phyloP scores from a whole-genome alignment of 805 yeast species.

The Limtongozyma cylindracea region DNA sequence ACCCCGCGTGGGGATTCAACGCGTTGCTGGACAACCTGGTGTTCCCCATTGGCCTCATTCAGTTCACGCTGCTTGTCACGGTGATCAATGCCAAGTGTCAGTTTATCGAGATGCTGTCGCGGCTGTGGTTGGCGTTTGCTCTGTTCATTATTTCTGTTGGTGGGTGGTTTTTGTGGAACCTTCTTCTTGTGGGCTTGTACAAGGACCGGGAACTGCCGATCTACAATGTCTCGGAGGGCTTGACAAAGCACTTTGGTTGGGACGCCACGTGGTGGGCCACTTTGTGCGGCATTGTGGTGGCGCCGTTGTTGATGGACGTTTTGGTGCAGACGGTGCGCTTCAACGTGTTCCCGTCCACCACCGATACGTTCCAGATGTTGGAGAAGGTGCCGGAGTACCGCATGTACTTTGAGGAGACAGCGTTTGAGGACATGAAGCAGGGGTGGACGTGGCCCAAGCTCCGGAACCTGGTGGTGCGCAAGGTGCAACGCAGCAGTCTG shows the following conservation, averaged over 20 bases:
- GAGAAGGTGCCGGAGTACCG: constrained; percentile 50
- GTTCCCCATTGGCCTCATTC: constrained; percentile 58
- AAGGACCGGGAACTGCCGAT: constrained; percentile 23
- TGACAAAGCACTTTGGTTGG: constrained; percentile 50
- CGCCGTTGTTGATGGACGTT: constrained; percentile 46
- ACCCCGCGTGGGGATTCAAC: constrained; percentile 44
- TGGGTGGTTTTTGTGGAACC: constrained; percentile 77
- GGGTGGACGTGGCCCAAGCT: constrained; percentile 31
- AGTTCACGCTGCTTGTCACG: constrained; percentile 47
- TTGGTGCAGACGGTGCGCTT: constrained; percentile 28
- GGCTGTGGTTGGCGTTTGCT: constrained; percentile 41
- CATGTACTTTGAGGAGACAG: constrained; percentile 42
- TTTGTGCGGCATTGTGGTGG: constrained; percentile 22
- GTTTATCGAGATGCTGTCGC: constrained; percentile 54
- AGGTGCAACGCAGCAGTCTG: constrained; percentile 4
- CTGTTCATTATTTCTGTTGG: constrained; percentile 46
- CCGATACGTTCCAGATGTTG: constrained; percentile 52
- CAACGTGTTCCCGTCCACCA: constrained; percentile 40
- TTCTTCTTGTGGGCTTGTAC: constrained; percentile 49
- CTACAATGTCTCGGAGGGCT: constrained; percentile 47
- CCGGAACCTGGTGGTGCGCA: constrained; percentile 2
- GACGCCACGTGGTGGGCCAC: constrained; percentile 83
- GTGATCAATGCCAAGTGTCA: constrained; percentile 61
- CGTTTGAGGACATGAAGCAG: constrained; percentile 49
- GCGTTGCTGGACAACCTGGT: constrained; percentile 51